Evolutionary conservation across 2,329 filamentous ascomycete genomes (phyloP).

Genomic region (Hymenoscyphus infarciens): DNA sequence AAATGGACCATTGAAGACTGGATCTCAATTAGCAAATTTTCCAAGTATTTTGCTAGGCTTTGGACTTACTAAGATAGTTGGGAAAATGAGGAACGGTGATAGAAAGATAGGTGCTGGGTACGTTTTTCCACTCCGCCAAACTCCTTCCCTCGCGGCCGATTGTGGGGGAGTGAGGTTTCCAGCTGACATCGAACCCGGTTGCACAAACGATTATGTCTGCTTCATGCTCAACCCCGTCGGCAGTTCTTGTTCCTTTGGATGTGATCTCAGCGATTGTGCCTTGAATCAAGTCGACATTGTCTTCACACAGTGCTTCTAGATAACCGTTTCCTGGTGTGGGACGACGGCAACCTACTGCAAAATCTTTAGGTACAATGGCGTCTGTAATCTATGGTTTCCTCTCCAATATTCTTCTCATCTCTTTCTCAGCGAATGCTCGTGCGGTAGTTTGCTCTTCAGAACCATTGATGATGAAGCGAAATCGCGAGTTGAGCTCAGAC

Average conservation of each 20-base stretch:
- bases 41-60: no score
- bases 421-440: slow-evolving; percentile 17
- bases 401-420: slow-evolving; percentile 17
- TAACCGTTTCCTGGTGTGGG: slow-evolving; percentile 31
- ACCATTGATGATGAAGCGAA: slow-evolving; percentile 20
- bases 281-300: slow-evolving; percentile 49
- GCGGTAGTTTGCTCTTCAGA: slow-evolving; percentile 17
- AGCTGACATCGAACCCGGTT: slow-evolving; percentile 36
- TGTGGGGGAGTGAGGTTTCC: slow-evolving; percentile 29
- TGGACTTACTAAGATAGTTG: slow-evolving; percentile 24
- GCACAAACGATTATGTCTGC: slow-evolving; percentile 39
- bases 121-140: slow-evolving; percentile 32
- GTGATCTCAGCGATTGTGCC: slow-evolving; percentile 44
- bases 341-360: slow-evolving; percentile 80
- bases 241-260: slow-evolving; percentile 43
- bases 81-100: slow-evolving; percentile 28
- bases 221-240: slow-evolving; percentile 33
- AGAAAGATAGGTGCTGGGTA: slow-evolving; percentile 29
- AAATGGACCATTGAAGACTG: no score
- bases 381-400: slow-evolving; percentile 16
- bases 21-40: no score
- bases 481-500: slow-evolving; percentile 18
- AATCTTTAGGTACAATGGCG: slow-evolving; percentile 63
- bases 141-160: slow-evolving; percentile 27
- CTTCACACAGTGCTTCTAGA: slow-evolving; percentile 47